Evolutionary conservation across 345 rosid genomes (phyloP), one percentile per base, ranked within the genome.

Genomic region (Schrenkiella parvula): DNA sequence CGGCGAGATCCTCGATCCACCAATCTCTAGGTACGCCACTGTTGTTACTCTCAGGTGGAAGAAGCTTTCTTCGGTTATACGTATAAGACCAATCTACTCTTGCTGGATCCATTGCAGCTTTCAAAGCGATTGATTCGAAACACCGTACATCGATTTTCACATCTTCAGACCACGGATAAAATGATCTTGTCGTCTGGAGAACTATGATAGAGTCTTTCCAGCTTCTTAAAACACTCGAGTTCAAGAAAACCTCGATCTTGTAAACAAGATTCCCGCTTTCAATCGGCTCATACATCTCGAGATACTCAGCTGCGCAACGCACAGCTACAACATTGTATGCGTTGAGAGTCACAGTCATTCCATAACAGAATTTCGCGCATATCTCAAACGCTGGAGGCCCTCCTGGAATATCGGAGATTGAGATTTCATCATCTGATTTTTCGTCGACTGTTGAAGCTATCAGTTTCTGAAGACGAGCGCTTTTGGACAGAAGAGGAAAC

Each of bases 361-460:
- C 97, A 43, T 93, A 93, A 78, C 97, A 93, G 78, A 93, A 93
- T 64, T 93, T 93, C 2, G 89, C 90, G 64, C 98, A 90, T 59
- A 86, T 79, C 71, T 93, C 98, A 51, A 93, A 90, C 17, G 93
- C 90, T 34, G 81, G 82, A 22, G 93, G 90, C 8, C 98, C 98
- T 22, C 98, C 98, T 0, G 97, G 97, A 13, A 90, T 74, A 64
- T 87, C 96, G 4, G 70, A 82, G 52, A 90, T 84, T 78, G 60
- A 54, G 70, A 93, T 81, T 76, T 93, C 93, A 57, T 86, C 90
- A 3, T 75, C 70, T 37, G 57, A 71, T 58, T 60, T 48, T 59
- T 67, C 62, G 13, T 84, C 84, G 28, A 72, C 75, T 15, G 82
- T 61, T 50, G 75, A 74, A 0, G 90, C 82, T 2, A 85, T 85